phyloP scores from a whole-genome alignment of 495 filamentous ascomycete genomes.

The Hyphodiscus hymeniophilus region DNA sequence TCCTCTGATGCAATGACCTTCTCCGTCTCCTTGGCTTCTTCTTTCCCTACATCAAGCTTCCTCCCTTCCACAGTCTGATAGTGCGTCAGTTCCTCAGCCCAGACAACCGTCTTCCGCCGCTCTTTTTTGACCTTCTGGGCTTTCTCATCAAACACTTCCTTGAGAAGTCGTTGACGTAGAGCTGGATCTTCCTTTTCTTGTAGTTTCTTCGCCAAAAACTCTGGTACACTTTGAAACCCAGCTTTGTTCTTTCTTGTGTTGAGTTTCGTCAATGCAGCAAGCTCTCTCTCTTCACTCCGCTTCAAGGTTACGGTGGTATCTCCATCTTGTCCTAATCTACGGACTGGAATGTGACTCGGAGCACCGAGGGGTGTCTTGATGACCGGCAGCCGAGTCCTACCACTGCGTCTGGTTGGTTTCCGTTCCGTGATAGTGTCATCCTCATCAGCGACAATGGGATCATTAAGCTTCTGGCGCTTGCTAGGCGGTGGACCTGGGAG shows the following conservation, averaged over 20 bases:
- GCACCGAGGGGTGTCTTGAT: slow-evolving; percentile 13
- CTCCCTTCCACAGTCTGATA: slow-evolving; percentile 12
- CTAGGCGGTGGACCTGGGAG: slow-evolving; percentile 7
- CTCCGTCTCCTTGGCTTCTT: slow-evolving; percentile 3
- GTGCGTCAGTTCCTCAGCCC: slow-evolving; percentile 23
- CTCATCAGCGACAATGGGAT: slow-evolving; percentile 3
- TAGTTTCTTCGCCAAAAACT: slow-evolving; percentile 27
- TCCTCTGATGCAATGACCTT: neutral
- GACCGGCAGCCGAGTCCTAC: slow-evolving; percentile 22
- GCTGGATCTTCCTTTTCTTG: slow-evolving; percentile 21
- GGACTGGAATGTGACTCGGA: slow-evolving; percentile 22
- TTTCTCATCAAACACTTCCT: slow-evolving; percentile 22
- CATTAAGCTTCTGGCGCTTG: slow-evolving; percentile 11
- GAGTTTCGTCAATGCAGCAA: slow-evolving; percentile 35
- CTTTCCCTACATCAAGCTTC: slow-evolving; percentile 1
- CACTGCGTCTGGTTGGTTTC: slow-evolving; percentile 17
- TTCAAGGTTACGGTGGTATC: slow-evolving; percentile 26
- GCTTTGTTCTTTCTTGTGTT: slow-evolving; percentile 53
- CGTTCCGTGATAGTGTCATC: slow-evolving; percentile 4
- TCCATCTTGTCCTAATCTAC: slow-evolving; percentile 21
- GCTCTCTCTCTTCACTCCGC: slow-evolving; percentile 39
- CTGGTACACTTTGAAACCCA: slow-evolving; percentile 24
- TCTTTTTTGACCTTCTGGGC: slow-evolving; percentile 9
- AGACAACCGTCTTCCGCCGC: slow-evolving; percentile 17
- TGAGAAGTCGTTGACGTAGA: slow-evolving; percentile 10